Percentiles rank a stretch among this genome's conserved stretches.
These are phyloP conservation scores for Puccinia polysora DNA, from an alignment of 1,284 basidiomycete species.

Conservation along the genomic window DNA sequence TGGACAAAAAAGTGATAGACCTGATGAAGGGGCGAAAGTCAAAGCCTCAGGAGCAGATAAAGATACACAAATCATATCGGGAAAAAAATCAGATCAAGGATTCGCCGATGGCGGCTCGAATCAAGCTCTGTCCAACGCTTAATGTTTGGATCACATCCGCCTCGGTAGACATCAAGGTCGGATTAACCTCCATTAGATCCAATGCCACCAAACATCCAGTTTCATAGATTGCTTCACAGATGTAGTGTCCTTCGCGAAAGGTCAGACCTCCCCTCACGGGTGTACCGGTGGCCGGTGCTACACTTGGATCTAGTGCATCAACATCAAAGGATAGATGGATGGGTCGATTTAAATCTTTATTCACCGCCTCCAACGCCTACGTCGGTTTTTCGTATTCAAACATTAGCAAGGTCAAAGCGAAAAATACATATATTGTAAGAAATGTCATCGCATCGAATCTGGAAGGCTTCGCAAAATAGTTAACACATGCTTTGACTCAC, in stretches of 20 bases:
- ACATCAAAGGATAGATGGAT: constrained; percentile 91
- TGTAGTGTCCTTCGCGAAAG: constrained; percentile 95
- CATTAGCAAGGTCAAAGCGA: constrained; percentile 70
- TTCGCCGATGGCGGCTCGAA: constrained; percentile 80
- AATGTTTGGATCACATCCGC: constrained; percentile 78
- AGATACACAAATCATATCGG: too few species aligned
- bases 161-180: constrained; percentile 68
- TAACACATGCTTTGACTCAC: not conserved
- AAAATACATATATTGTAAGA: not conserved
- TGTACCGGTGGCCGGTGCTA: constrained; percentile 92
- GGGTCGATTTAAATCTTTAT: constrained; percentile 73
- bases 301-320: constrained; percentile 81
- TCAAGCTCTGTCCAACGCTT: constrained; percentile 85
- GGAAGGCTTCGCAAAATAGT: not conserved
- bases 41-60: too few species aligned
- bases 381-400: not conserved
- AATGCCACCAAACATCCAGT: constrained; percentile 86
- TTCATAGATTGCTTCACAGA: constrained; percentile 88
- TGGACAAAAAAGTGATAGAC: too few species aligned
- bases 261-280: constrained; percentile 93
- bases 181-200: constrained; percentile 97
- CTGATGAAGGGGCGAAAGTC: too few species aligned
- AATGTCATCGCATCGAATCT: not conserved
- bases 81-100: constrained; percentile 53
- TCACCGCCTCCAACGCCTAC: constrained; percentile 89